These are phyloP conservation scores for Fusarium falciforme DNA, from an alignment of 2,329 filamentous ascomycete genomes.

Conservation along the genomic window DNA sequence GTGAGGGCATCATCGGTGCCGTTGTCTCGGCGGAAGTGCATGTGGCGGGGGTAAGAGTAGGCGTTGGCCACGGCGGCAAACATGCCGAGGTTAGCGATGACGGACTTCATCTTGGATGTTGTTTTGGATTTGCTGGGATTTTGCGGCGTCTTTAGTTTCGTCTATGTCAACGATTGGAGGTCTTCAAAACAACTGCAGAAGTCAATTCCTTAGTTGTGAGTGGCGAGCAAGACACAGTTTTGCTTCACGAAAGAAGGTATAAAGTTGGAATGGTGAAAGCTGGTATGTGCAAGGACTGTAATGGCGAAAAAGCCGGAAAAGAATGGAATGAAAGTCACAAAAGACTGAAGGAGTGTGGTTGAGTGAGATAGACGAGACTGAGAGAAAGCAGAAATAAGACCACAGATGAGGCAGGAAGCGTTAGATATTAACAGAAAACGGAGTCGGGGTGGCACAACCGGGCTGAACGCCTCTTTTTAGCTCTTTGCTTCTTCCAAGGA, in stretches of 20 bases:
- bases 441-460: constrained; percentile 37
- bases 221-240: constrained; percentile 47
- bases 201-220: constrained; percentile 46
- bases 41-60: constrained; percentile 50
- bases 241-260: constrained; percentile 45
- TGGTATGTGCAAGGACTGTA: constrained; percentile 43
- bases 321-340: constrained; percentile 43
- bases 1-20: constrained; percentile 47
- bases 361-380: constrained; percentile 39
- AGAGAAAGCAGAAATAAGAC: constrained; percentile 26
- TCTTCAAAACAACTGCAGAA: constrained; percentile 44
- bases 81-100: constrained; percentile 56
- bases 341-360: constrained; percentile 42
- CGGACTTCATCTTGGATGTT: constrained; percentile 61
- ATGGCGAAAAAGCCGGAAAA: constrained; percentile 42
- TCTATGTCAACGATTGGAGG: constrained; percentile 37
- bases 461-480: constrained; percentile 42
- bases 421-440: constrained; percentile 44
- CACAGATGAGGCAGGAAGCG: constrained; percentile 37
- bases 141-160: constrained; percentile 37
- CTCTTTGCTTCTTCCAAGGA: constrained; percentile 31
- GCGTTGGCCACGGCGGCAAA: constrained; percentile 59
- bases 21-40: constrained; percentile 47
- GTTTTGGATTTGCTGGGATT: constrained; percentile 25
- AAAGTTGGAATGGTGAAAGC: constrained; percentile 33